Base-by-base conservation (phyloP, 2,329 filamentous ascomycete species). In the Colletotrichum nymphaeae region DNA sequence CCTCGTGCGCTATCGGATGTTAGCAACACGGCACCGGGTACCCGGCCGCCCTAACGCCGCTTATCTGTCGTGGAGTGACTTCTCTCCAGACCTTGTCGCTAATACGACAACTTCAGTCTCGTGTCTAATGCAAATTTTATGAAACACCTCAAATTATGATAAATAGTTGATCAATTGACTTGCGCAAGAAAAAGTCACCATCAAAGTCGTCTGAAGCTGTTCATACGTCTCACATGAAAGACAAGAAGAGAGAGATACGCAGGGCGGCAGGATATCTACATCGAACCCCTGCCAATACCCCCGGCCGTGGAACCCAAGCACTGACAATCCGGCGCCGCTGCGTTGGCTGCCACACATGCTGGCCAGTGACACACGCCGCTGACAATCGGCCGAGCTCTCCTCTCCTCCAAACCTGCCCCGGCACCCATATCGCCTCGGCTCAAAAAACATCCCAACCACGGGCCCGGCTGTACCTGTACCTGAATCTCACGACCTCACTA, bases 381-480 rank as follows among this genome's bases (percentile, higher is more conserved):
- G 66, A 59, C 53, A 65, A 59, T 65, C 65, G 19, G 60, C 70
- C 70, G 70, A 70, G 49, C 67, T 65, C 32, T 49, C 42, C 42
- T 49, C 64, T 32, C 70, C 53, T 32, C 70, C 58, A 46, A 59
- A 55, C n/a, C 53, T 42, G 24, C 24, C 64, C 42, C 37, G 63
- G 46, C 60, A 68, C 37, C 37, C 60, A 64, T 30, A 57, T 49
- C 59, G 70, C 70, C 70, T 73, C 70, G 70, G 70, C 70, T 70
- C 67, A 66, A 69, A 55, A 63, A 53, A 22, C 42, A 46, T 49
- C 56, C 12, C 37, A 32, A 49, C 42, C 42, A 49, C 19, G 42
- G 42, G 19, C 42, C 42, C 16, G 42, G 19, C 42, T 49, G 4
- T 19, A 42, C 14, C 42, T 49, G 4, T 19, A 42, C 14, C 42